Conservation (phyloP, 768 basidiomycete genomes). For the Leucocoprinus birnbaumii region DNA sequence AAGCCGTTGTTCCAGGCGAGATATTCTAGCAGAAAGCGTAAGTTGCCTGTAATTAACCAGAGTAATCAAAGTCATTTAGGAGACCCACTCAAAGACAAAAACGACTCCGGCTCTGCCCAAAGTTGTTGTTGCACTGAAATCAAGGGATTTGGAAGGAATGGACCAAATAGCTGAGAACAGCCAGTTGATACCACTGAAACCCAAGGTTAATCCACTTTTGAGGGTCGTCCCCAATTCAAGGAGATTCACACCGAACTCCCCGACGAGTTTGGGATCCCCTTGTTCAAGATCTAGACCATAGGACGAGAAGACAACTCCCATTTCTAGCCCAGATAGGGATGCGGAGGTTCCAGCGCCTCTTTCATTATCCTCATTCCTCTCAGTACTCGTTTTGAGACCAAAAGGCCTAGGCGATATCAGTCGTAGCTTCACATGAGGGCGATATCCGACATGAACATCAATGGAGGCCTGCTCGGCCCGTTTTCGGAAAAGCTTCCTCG, state of each 20-base stretch:
- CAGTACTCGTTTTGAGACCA: constrained; percentile 45
- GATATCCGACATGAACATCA: constrained; percentile 28
- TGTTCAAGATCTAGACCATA: constrained; percentile 10
- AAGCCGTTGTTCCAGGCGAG: constrained; percentile 56
- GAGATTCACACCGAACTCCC: constrained; percentile 49
- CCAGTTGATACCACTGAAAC: constrained; percentile 37
- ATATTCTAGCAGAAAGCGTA: constrained; percentile 35
- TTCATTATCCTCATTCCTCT: constrained; percentile 44
- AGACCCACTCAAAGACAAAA: constrained; percentile 54
- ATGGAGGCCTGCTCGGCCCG: constrained; percentile 42
- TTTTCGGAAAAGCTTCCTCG: constrained; percentile 50
- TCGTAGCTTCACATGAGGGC: constrained; percentile 24
- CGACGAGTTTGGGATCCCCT: constrained; percentile 39
- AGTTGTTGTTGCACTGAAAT: constrained; percentile 27
- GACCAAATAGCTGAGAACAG: constrained; percentile 8
- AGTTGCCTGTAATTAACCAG: not conserved
- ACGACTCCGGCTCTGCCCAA: constrained; percentile 46
- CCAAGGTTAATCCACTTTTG: constrained; percentile 46
- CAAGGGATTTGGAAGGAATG: constrained; percentile 6
- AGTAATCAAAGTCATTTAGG: not conserved
- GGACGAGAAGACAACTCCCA: constrained; percentile 40
- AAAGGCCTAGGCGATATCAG: constrained; percentile 48
- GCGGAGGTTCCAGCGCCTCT: constrained; percentile 19
- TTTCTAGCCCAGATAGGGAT: constrained; percentile 10
- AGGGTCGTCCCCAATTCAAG: constrained; percentile 53